Base-by-base conservation (phyloP, 2,329 filamentous ascomycete genomes). In the Aureobasidium melanogenum region DNA sequence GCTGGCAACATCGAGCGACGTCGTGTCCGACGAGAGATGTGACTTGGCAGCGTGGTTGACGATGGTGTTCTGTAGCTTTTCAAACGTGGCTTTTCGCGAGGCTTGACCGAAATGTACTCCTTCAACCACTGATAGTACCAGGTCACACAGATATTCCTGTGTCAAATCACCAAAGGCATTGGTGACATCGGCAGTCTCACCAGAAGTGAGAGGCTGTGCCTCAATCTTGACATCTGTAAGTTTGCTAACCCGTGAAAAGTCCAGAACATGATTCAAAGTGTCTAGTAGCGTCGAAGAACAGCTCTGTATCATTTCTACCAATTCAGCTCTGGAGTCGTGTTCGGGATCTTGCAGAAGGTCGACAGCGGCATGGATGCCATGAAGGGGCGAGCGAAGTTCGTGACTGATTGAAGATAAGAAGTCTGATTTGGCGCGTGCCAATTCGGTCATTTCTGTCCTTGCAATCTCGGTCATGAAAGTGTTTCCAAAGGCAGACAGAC, bases 391-490 rank as follows among this genome's bases (percentile, higher is more conserved):
- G 14, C 68, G 57, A 24, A 70, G 63, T 62, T 77, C 75, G 59
- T 77, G 75, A 1, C 70, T 73, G 36, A 77, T 74, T 0, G 72
- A 74, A 10, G 70, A 70, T 24, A 77, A 70, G 55, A 77, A 76
- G 7, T 72, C 73, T 0, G 72, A 72, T 61, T 77, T 76, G 3
- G 70, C 69, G 43, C 72, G 67, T 14, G 69, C 68, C 17, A 69
- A 66, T 32, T 78, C 77, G 38, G 79, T 70, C 0, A 80, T 80
- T 62, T 84, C 52, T 15, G 52, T 44, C 1, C 80, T 75, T 0
- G 79, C 76, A 0, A 86, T 72, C 58, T 86, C 83, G 0, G 80
- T 77, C 75, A 84, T 84, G 17, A 83, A 80, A 0, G 79, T 78
- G 58, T 80, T 79, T 0, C 77, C 78, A 63, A 84, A 84, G 0